Evolutionary conservation across 1,139 yeast genomes (phyloP).

Genomic region (Saccharomyces pastorianus): DNA sequence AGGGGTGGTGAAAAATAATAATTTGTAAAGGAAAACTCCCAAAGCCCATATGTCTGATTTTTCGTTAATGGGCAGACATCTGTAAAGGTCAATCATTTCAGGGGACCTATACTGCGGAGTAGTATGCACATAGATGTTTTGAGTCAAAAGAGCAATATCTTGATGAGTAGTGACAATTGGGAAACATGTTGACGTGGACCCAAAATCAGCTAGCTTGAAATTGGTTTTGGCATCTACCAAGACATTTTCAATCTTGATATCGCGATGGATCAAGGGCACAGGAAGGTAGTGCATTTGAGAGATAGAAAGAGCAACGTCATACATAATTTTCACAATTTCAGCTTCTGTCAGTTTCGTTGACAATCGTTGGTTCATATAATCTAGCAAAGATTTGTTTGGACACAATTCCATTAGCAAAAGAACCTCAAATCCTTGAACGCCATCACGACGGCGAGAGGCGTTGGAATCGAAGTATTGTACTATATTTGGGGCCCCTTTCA

Average conservation of each 20-base stretch:
- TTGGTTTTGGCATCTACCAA: constrained; percentile 63
- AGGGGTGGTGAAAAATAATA: constrained; percentile 91
- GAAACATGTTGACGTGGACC: constrained; percentile 70
- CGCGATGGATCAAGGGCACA: constrained; percentile 84
- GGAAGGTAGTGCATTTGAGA: constrained; percentile 79
- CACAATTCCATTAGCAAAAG: constrained; percentile 90
- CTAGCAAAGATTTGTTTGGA: constrained; percentile 76
- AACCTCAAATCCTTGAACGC: constrained; percentile 55
- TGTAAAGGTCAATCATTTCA: constrained; percentile 85
- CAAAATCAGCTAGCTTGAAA: constrained; percentile 88
- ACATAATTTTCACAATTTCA: constrained; percentile 77
- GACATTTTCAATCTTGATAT: constrained; percentile 91
- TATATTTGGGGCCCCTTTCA: constrained; percentile 67
- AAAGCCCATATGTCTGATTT: constrained; percentile 96
- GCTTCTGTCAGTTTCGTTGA: constrained; percentile 71
- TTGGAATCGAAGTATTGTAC: constrained; percentile 91
- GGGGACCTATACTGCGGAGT: constrained; percentile 98
- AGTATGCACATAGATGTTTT: constrained; percentile 83
- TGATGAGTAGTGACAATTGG: constrained; percentile 33
- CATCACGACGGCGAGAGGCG: constrained; percentile 57
- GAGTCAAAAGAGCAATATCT: constrained; percentile 52
- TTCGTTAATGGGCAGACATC: constrained; percentile 84
- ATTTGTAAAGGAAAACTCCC: constrained; percentile 82
- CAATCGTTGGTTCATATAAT: constrained; percentile 87
- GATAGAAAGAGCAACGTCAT: constrained; percentile 73